These are phyloP conservation scores for Mollisiaceae sp. DNA, from an alignment of 2,329 filamentous ascomycete genomes.

Conservation along the genomic window DNA sequence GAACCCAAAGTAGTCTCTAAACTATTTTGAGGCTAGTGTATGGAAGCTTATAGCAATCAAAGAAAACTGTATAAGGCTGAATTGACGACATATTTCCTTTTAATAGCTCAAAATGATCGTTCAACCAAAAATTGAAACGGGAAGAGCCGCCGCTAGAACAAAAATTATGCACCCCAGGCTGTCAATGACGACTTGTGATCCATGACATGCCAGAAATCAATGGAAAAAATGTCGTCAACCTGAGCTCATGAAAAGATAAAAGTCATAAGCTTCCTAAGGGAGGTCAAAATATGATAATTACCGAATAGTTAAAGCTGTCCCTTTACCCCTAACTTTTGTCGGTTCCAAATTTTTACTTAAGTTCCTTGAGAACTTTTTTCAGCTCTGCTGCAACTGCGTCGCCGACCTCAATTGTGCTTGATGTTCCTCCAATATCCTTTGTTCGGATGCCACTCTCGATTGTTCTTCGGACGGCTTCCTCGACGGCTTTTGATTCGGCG, in stretches of 20 bases:
- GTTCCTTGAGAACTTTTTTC: constrained; percentile 61
- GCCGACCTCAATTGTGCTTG: constrained; percentile 78
- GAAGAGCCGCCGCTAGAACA: not conserved
- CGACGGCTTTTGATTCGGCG: constrained; percentile 77
- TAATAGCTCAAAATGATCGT: not conserved
- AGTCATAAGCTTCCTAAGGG: not conserved
- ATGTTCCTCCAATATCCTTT: constrained; percentile 81
- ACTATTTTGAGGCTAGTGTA: not conserved
- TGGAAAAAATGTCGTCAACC: not conserved
- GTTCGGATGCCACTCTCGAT: constrained; percentile 82
- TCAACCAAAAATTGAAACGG: not conserved
- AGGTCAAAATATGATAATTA: not conserved
- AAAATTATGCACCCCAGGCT: not conserved
- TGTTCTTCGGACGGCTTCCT: constrained; percentile 78
- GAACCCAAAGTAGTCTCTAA: not conserved
- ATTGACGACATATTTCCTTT: not conserved
- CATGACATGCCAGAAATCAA: not conserved
- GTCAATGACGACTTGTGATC: not conserved
- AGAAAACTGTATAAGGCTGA: not conserved
- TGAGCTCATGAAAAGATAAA: not conserved
- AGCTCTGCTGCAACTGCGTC: constrained; percentile 81
- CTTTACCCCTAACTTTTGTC: not conserved
- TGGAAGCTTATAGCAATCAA: not conserved
- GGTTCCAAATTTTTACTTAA: constrained; percentile 25
- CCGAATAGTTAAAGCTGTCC: not conserved